Percentiles rank a stretch among this genome's conserved stretches.
phyloP scores from a whole-genome alignment of 169 alveolate genomes.

The Plasmodium knowlesi region DNA sequence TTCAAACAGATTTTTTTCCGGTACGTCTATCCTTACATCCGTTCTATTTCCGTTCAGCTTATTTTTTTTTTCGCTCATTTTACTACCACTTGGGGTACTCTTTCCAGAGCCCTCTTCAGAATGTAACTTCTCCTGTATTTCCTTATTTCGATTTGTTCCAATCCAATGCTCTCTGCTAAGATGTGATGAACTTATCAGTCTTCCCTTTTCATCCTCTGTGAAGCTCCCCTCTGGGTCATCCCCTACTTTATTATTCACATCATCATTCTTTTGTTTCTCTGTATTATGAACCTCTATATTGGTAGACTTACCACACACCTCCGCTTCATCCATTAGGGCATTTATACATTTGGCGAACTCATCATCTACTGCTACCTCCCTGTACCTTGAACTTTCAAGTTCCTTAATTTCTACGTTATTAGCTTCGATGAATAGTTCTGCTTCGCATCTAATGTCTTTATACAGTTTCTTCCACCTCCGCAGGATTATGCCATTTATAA shows the following conservation, averaged over 20 bases:
- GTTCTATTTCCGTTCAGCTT: background rate
- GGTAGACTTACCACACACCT: conserved; percentile 15
- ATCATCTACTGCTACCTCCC: conserved; percentile 40
- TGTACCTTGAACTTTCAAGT: conserved; percentile 8
- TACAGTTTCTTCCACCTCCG: conserved; percentile 78
- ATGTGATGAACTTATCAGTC: background rate
- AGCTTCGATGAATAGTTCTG: conserved; percentile 81
- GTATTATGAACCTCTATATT: background rate
- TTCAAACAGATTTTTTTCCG: conserved; percentile 23
- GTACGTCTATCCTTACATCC: background rate
- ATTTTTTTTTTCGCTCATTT: background rate
- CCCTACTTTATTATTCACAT: background rate
- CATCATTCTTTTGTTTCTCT: background rate
- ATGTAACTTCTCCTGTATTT: background rate
- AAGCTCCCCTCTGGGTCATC: background rate
- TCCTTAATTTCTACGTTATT: conserved; percentile 75
- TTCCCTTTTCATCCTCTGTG: background rate
- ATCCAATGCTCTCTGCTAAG: background rate
- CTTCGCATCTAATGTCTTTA: conserved; percentile 79
- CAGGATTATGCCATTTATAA: conserved; percentile 76
- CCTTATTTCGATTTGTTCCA: background rate
- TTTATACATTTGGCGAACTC: conserved; percentile 67
- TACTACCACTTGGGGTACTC: background rate
- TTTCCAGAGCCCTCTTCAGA: background rate
- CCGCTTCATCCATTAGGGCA: conserved; percentile 15